Base-by-base conservation (phyloP, 257 asterid genomes). In the Penstemon newberryi region DNA sequence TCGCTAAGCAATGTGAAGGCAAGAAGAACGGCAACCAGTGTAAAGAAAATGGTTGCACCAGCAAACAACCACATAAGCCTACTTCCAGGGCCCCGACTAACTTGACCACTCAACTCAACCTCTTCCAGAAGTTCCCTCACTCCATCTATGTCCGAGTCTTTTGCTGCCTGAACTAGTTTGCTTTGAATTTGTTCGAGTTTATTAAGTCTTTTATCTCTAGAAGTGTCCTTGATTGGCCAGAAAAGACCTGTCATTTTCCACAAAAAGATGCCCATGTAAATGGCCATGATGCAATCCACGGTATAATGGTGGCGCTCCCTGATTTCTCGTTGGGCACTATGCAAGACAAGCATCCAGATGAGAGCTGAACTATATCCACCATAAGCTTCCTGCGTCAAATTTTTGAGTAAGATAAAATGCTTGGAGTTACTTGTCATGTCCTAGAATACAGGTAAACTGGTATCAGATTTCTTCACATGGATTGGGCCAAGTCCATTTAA, bases 231-330 rank as follows among this genome's bases (percentile, higher is more conserved):
- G 18, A 78, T 61, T 5, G 96, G 97, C 99, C 99, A 89, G 75
- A 89, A 86, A 15, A 87, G 72, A 56, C 87, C 82, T 0, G 86
- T 85, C 95, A 87, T 77, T 78, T 86, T 89, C 99, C 99, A 94
- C 72, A 94, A 55, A 40, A 87, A 78, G 75, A 94, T 83, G 51
- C 97, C 97, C 96, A 94, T 87, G 79, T 91, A 94, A 72, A 94
- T 86, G 66, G 96, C 99, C 40, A 94, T 75, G 40, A 94, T 56
- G 71, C 92, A 85, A 41, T 94, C 99, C 44, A 86, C 97, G n/a
- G 85, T 88, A 70, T 94, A 94, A 66, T 94, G 99, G 83, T 94
- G 84, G 69, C 99, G 96, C 71, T 94, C 99, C 11, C 99, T 79
- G 75, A 94, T 89, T 70, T 94, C 99, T 65, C 97, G 78, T 75